Percentiles rank a stretch among this genome's conserved stretches.
Evolutionary conservation across 164 flowering plant species (phyloP).

Genomic region (Cinnamomum micranthum): DNA sequence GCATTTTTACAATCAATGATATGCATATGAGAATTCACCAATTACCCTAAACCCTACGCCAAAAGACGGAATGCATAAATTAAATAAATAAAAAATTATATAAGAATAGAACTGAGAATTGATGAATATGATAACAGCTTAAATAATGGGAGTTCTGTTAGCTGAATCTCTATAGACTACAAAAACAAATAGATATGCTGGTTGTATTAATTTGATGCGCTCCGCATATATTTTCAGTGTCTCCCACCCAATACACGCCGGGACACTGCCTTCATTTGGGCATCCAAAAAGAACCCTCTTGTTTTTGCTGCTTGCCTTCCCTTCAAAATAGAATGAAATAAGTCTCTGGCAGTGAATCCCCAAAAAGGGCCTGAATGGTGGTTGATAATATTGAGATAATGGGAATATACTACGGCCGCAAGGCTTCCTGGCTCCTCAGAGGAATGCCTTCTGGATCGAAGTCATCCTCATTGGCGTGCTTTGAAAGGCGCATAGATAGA

Average conservation of each 20-base stretch:
- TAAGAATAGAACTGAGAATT: no score
- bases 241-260: neutral
- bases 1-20: neutral
- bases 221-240: neutral
- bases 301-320: neutral
- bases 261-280: neutral
- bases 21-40: neutral
- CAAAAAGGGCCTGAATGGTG: neutral
- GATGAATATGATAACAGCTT: no score
- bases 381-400: neutral
- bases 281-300: neutral
- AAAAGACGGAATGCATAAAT: no score
- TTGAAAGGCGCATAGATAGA: slow-evolving; percentile 23
- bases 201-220: neutral
- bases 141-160: neutral
- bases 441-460: slow-evolving; percentile 39
- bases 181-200: neutral
- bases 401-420: slow-evolving; percentile 8
- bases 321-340: neutral
- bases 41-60: no score
- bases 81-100: no score
- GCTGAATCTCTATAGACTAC: neutral
- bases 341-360: neutral
- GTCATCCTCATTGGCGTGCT: slow-evolving; percentile 36
- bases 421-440: slow-evolving; percentile 35